Percentiles rank a stretch among this genome's conserved stretches.
Evolutionary conservation across 2,329 filamentous ascomycete genomes (phyloP).

Genomic region (Apiospora malaysiana): DNA sequence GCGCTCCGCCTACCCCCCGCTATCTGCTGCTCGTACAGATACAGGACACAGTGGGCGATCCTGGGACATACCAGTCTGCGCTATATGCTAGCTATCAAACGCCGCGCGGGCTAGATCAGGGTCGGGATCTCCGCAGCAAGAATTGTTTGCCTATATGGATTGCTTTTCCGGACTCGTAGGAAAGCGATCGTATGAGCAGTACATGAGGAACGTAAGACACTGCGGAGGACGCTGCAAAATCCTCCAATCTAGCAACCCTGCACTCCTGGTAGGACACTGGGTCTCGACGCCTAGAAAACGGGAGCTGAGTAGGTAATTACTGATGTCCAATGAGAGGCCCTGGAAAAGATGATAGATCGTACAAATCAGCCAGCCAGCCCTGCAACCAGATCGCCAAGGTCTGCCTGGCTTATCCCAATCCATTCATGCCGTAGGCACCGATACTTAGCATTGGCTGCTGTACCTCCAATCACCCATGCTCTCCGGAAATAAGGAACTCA

Average conservation of each 20-base stretch:
- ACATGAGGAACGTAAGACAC: background rate
- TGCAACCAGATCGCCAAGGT: background rate
- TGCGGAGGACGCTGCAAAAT: background rate
- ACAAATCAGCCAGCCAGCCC: background rate
- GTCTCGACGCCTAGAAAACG: background rate
- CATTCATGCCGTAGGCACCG: background rate
- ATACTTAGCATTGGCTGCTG: background rate
- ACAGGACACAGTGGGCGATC: background rate
- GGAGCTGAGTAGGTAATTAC: background rate
- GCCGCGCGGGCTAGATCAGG: background rate
- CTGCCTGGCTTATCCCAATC: background rate
- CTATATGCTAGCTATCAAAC: background rate
- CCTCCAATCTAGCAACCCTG: background rate
- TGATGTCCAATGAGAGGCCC: background rate
- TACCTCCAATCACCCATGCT: background rate
- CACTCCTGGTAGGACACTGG: background rate
- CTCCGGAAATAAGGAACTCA: background rate
- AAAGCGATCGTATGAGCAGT: background rate
- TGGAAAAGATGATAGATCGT: slow-evolving; percentile 7
- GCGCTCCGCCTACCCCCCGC: background rate
- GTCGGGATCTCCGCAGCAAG: background rate
- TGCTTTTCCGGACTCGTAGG: background rate
- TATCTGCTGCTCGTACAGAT: background rate
- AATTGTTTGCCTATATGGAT: background rate
- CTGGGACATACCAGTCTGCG: background rate